Evolutionary conservation across 2,329 filamentous ascomycete species (phyloP), one percentile per base, ranked within the genome.

Genomic region (Fusarium secorum): DNA sequence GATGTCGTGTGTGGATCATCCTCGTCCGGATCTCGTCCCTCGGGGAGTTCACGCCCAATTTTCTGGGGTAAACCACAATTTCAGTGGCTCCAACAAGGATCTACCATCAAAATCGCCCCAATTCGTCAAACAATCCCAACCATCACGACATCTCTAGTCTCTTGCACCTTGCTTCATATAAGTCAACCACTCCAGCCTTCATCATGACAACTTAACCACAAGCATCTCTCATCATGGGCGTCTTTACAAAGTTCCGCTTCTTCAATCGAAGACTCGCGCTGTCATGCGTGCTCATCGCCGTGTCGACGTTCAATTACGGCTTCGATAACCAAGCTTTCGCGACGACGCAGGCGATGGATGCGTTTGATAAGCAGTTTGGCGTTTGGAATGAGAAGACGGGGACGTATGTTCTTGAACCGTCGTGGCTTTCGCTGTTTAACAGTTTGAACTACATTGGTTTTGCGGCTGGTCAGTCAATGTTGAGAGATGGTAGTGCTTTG

Each of bases 221-320:
- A 28, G 3, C 26, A 28, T 28, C 7, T 3, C 30, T 11, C 45
- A 57, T n/a, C 38, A 74, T 74, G 71, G 68, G 55, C 4, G 58
- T 61, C n/a, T 72, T 74, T 38, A 52, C 66, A 7, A 74, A 74
- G 33, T 72, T 74, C 22, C 71, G 70, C 4, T 70, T 64, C 61
- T 77, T 78, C 53, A 78, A 78, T 28, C 38, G 28, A 14, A 44
- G 60, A 3, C 65, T 78, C 11, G 55, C 65, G 2, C 54, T 73
- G 0, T 71, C 74, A 5, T 67, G 68, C 22, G 44, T 66, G 2
- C 58, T 82, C 35, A 79, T 82, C 36, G 80, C 80, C 15, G 65
- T 82, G 7, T 81, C 79, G 0, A 76, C 75, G 1, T 78, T 82
- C 60, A 83, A 82, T 58, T 83, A 81, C 76, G 80, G 81, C 32